Percentiles rank a stretch among this genome's conserved stretches.
phyloP scores from a whole-genome alignment of 2,329 filamentous ascomycete genomes.

The Aspergillus sp. region DNA sequence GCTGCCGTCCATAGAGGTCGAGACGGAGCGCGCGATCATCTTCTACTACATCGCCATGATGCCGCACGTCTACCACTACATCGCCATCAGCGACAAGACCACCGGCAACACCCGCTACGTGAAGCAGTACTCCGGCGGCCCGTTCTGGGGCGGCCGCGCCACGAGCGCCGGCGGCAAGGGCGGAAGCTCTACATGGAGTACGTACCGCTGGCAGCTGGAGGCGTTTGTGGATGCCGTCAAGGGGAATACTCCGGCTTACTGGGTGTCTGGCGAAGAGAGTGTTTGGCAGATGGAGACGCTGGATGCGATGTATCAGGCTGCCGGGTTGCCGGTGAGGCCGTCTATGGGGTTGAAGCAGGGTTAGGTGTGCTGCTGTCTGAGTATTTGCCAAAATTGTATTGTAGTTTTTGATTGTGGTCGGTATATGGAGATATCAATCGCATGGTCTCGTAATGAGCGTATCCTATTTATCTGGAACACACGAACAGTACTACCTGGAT shows the following conservation, averaged over 20 bases:
- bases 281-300: constrained; percentile 33
- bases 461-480: not conserved
- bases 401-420: not conserved
- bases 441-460: not conserved
- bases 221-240: constrained; percentile 40
- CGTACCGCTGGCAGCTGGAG: constrained; percentile 41
- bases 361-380: not conserved
- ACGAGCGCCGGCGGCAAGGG: constrained; percentile 13
- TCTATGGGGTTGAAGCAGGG: constrained; percentile 2
- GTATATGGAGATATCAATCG: not conserved
- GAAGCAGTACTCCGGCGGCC: constrained; percentile 20
- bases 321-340: constrained; percentile 10
- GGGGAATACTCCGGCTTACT: constrained; percentile 21
- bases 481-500: not conserved
- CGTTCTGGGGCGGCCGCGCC: constrained; percentile 20
- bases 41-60: constrained; percentile 26
- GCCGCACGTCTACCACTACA: constrained; percentile 27
- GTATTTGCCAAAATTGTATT: not conserved
- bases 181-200: constrained; percentile 34
- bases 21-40: constrained; percentile 21
- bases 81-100: constrained; percentile 19
- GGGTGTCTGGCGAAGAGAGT: constrained; percentile 37
- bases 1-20: constrained; percentile 23
- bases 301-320: constrained; percentile 14
- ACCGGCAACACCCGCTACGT: constrained; percentile 13